phyloP scores from a whole-genome alignment of 2,329 filamentous ascomycete species.

The Pseudocercospora ulei region DNA sequence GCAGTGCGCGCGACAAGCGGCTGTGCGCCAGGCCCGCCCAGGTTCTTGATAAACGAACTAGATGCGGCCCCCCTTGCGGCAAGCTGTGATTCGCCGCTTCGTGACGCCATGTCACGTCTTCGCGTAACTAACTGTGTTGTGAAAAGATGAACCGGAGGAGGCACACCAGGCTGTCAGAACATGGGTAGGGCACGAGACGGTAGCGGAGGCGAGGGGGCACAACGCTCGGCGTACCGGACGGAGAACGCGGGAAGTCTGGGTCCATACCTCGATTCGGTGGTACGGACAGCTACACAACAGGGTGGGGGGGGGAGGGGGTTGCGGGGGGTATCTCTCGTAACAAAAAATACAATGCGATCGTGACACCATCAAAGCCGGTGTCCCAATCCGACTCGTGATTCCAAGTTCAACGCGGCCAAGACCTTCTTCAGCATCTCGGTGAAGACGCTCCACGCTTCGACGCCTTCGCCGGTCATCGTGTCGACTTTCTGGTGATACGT shows the following conservation, averaged over 20 bases:
- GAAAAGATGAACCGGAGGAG: too few relatives aligned
- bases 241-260: not conserved
- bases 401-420: conserved; percentile 34
- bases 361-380: conserved; percentile 1
- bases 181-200: not conserved
- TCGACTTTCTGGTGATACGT: conserved; percentile 53
- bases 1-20: too few relatives aligned
- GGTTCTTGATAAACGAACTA: too few relatives aligned
- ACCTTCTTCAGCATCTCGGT: conserved; percentile 48
- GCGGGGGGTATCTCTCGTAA: conserved; percentile 4
- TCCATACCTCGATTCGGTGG: not conserved
- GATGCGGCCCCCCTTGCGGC: too few relatives aligned
- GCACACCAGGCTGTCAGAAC: conserved; percentile 1
- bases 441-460: conserved; percentile 43
- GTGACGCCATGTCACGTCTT: too few relatives aligned
- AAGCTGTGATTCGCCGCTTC: too few relatives aligned
- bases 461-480: conserved; percentile 40
- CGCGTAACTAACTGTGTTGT: too few relatives aligned
- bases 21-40: too few relatives aligned
- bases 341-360: conserved; percentile 2
- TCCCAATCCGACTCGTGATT: conserved; percentile 1
- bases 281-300: conserved; percentile 2
- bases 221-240: conserved; percentile 1
- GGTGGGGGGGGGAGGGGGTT: too few relatives aligned
- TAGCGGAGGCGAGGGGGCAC: not conserved